Percentiles rank a stretch among this genome's conserved stretches.
Evolutionary conservation across 2,329 filamentous ascomycete genomes (phyloP).

Genomic region (Epichloe aotearoae): DNA sequence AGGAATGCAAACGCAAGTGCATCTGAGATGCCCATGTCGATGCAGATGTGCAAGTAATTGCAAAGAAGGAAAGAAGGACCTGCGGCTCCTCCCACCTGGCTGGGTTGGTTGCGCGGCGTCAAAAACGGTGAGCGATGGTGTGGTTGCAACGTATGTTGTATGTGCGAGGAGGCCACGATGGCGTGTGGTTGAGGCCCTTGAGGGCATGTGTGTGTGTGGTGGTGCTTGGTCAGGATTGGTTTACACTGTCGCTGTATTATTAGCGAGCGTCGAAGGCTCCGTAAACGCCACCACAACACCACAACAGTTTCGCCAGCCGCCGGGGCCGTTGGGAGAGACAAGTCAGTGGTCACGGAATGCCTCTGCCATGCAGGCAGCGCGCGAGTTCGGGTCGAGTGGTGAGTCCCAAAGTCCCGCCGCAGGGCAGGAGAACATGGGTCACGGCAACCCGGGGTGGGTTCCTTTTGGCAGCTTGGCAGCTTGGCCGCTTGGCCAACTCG

Average conservation of each 20-base stretch:
- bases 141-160: background rate
- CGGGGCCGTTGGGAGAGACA: background rate
- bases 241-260: too few species aligned
- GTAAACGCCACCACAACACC: slow-evolving; percentile 4
- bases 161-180: background rate
- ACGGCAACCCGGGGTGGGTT: background rate
- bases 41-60: background rate
- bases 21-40: too few species aligned
- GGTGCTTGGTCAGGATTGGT: background rate
- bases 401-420: too few species aligned
- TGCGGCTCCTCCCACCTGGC: background rate
- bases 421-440: too few species aligned
- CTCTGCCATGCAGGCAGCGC: too few species aligned
- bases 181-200: background rate
- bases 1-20: background rate
- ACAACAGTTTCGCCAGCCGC: background rate
- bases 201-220: background rate
- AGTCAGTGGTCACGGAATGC: too few species aligned
- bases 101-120: background rate
- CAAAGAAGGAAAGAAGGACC: background rate
- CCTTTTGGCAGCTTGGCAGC: background rate
- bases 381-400: too few species aligned
- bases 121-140: slow-evolving; percentile 5
- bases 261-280: background rate
- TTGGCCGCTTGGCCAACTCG: background rate